phyloP scores from a whole-genome alignment of 768 basidiomycete genomes.

The Hortiboletus flavorubellus region DNA sequence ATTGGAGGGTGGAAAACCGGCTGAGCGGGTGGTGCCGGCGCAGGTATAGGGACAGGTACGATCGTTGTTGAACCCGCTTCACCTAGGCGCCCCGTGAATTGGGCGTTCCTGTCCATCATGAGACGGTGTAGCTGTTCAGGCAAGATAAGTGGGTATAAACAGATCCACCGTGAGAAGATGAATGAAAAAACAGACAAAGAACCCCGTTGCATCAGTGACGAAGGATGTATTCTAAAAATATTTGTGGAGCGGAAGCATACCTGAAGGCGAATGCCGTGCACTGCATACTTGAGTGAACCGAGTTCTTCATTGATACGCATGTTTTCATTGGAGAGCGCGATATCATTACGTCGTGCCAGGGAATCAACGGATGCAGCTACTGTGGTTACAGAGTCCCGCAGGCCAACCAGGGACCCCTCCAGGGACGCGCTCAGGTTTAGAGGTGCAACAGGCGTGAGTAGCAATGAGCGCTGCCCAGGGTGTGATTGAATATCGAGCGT shows the following conservation, averaged over 20 bases:
- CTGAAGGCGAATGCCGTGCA: slow-evolving; percentile 81
- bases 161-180: slow-evolving; percentile 4
- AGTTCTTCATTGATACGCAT: slow-evolving; percentile 73
- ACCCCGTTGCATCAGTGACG: background rate
- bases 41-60: slow-evolving; percentile 22
- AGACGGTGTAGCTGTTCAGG: slow-evolving; percentile 54
- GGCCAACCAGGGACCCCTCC: slow-evolving; percentile 54
- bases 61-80: slow-evolving; percentile 17
- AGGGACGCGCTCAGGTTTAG: slow-evolving; percentile 59
- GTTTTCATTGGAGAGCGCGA: slow-evolving; percentile 67
- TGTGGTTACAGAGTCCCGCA: slow-evolving; percentile 58
- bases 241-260: slow-evolving; percentile 35
- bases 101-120: slow-evolving; percentile 73
- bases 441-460: slow-evolving; percentile 48
- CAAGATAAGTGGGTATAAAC: slow-evolving; percentile 12
- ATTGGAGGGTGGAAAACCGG: slow-evolving; percentile 28
- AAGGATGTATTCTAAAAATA: slow-evolving; percentile 1
- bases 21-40: slow-evolving; percentile 19
- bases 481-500: slow-evolving; percentile 21
- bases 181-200: slow-evolving; percentile 8
- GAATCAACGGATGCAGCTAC: slow-evolving; percentile 61
- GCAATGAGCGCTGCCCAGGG: slow-evolving; percentile 27
- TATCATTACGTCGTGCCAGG: slow-evolving; percentile 58
- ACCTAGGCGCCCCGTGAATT: slow-evolving; percentile 45
- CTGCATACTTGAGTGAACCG: slow-evolving; percentile 58